Percentiles rank a stretch among this genome's conserved stretches.
phyloP scores from a whole-genome alignment of 2,329 filamentous ascomycete genomes.

The Xylariales sp. region DNA sequence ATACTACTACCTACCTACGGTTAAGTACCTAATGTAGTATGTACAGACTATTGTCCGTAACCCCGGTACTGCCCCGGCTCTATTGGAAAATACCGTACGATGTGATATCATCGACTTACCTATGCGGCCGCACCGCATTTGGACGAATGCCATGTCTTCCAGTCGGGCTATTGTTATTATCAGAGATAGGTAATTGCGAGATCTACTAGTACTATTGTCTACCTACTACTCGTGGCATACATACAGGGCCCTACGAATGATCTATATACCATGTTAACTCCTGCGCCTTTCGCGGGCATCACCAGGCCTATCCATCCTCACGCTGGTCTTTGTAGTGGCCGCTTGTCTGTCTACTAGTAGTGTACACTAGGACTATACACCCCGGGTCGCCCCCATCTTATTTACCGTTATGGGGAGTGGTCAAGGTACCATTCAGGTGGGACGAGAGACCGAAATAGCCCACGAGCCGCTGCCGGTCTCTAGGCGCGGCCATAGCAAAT shows the following conservation, averaged over 20 bases:
- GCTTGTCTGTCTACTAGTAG: background rate
- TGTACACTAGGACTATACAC: constrained; percentile 12
- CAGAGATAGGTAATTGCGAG: background rate
- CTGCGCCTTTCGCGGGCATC: constrained; percentile 16
- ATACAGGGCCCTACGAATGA: constrained; percentile 9
- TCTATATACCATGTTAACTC: background rate
- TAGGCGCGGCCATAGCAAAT: constrained; percentile 20
- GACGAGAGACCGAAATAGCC: constrained; percentile 22
- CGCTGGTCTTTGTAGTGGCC: constrained; percentile 17
- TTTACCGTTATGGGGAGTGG: constrained; percentile 23
- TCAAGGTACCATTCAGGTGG: constrained; percentile 30
- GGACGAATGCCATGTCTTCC: background rate
- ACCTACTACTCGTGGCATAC: background rate
- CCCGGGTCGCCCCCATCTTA: constrained; percentile 29
- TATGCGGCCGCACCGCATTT: background rate
- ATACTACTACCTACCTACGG: too few species aligned
- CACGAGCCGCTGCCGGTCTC: constrained; percentile 23
- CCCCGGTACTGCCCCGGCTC: background rate
- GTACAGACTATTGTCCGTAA: constrained; percentile 4
- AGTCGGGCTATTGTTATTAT: constrained; percentile 9
- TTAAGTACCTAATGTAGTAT: too few species aligned
- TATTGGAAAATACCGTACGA: constrained; percentile 18
- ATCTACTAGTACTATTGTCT: background rate
- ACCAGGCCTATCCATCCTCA: constrained; percentile 17
- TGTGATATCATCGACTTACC: constrained; percentile 6